Conservation (phyloP, 2,329 filamentous ascomycete species). For the Coniochaeta hoffmannii region DNA sequence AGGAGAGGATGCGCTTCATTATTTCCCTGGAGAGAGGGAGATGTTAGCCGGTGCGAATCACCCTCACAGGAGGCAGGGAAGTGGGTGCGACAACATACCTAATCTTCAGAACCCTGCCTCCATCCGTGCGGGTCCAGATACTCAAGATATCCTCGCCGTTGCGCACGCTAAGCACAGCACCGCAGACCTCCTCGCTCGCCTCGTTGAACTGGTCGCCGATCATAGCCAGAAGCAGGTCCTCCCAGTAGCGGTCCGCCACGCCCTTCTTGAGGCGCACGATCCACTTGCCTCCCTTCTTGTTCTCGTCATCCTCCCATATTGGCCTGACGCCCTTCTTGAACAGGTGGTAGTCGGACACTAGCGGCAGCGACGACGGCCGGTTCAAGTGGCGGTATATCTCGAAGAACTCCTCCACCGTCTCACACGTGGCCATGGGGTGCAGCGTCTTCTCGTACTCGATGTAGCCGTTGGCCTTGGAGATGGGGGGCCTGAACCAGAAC, state of each 20-base stretch:
- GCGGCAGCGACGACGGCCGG: constrained; percentile 76
- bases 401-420: constrained; percentile 86
- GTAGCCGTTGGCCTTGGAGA: constrained; percentile 82
- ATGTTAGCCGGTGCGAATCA: constrained; percentile 12
- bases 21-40: constrained; percentile 70
- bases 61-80: neutral
- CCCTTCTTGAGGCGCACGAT: constrained; percentile 96
- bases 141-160: constrained; percentile 96
- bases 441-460: constrained; percentile 96
- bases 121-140: constrained; percentile 94
- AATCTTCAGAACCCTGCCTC: constrained; percentile 91
- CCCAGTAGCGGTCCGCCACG: constrained; percentile 93
- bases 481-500: constrained; percentile 94
- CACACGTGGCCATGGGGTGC: constrained; percentile 74
- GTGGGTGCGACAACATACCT: constrained; percentile 66
- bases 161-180: constrained; percentile 86
- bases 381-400: constrained; percentile 82
- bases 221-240: constrained; percentile 83
- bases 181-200: constrained; percentile 88
- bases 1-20: constrained; percentile 81
- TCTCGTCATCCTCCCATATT: constrained; percentile 98
- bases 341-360: constrained; percentile 95
- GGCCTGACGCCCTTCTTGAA: constrained; percentile 95
- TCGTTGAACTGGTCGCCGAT: constrained; percentile 93
- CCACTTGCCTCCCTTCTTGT: constrained; percentile 95